Evolutionary conservation across 345 rosid species (phyloP).

Genomic region (Salix koriyanagi): DNA sequence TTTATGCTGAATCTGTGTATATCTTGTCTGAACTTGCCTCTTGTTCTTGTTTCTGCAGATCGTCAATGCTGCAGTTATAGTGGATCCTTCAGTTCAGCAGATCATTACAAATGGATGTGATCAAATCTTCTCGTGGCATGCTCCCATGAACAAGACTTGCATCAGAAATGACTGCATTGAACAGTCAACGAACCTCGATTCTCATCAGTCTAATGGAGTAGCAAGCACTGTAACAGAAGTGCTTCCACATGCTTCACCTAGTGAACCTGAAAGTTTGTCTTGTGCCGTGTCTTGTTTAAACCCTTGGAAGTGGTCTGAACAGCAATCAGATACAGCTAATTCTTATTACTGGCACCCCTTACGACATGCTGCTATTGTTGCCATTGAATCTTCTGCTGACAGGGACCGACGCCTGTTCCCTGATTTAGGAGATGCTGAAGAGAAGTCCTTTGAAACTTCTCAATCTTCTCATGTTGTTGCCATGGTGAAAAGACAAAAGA

Average conservation of each 20-base stretch:
- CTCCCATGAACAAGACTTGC: constrained; percentile 16
- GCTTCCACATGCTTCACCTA: constrained; percentile 23
- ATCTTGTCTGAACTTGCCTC: neutral
- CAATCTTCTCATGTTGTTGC: constrained; percentile 27
- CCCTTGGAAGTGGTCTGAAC: constrained; percentile 65
- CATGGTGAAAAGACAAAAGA: constrained; percentile 62
- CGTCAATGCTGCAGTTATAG: constrained; percentile 77
- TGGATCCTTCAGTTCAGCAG: constrained; percentile 54
- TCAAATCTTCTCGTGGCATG: constrained; percentile 39
- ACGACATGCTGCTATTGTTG: constrained; percentile 73
- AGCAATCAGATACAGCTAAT: constrained; percentile 12
- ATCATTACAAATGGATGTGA: constrained; percentile 65
- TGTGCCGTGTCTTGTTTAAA: constrained; percentile 56
- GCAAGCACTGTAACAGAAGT: constrained; percentile 3
- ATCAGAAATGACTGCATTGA: constrained; percentile 12
- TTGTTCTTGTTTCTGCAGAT: constrained; percentile 36
- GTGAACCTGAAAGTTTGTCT: constrained; percentile 17
- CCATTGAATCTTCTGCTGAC: constrained; percentile 78
- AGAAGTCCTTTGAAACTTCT: constrained; percentile 26
- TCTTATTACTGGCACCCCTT: constrained; percentile 62
- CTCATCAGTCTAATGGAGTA: constrained; percentile 12
- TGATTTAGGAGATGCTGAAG: constrained; percentile 10
- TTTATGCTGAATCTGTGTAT: neutral
- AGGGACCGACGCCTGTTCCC: constrained; percentile 70
- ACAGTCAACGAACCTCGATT: constrained; percentile 9